A percentile compares a stretch with the other conserved stretches of the same genome.
Evolutionary conservation across 2,329 filamentous ascomycete genomes (phyloP).

Genomic region (Ceratocystis eucalypticola): DNA sequence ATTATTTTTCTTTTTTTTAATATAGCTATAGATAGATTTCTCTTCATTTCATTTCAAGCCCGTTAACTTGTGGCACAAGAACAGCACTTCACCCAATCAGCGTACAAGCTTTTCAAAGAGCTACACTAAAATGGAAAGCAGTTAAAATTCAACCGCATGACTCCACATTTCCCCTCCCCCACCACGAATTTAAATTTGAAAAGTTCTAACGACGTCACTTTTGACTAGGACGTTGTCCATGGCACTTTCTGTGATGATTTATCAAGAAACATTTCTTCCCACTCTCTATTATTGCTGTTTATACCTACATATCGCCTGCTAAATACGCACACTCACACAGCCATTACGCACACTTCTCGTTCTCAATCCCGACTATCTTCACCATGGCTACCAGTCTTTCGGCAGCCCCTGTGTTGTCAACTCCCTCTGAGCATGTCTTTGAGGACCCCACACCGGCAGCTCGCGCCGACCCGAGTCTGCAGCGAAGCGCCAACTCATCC

Average conservation of each 20-base stretch:
- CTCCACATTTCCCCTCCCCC: slow-evolving; percentile 10
- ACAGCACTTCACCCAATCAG: neutral
- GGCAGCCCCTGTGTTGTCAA: slow-evolving; percentile 48
- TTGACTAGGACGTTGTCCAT: no score
- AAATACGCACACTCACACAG: neutral
- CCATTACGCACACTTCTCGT: neutral
- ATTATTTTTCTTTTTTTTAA: neutral
- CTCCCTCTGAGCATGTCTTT: slow-evolving; percentile 46
- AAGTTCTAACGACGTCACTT: slow-evolving; percentile 12
- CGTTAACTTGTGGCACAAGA: neutral
- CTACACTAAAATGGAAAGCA: neutral
- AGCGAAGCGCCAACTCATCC: slow-evolving; percentile 38
- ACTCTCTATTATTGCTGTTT: no score
- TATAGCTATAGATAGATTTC: slow-evolving; percentile 1
- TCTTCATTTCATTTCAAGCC: neutral
- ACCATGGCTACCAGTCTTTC: slow-evolving; percentile 37
- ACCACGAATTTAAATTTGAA: neutral
- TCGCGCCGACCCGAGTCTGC: slow-evolving; percentile 25
- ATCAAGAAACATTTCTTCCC: no score
- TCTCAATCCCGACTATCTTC: neutral
- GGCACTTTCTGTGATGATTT: no score
- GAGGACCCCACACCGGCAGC: slow-evolving; percentile 35
- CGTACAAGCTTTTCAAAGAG: neutral
- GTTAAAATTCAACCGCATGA: neutral
- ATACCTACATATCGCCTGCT: no score